A percentile compares a stretch with the other conserved stretches of the same genome.
These are phyloP conservation scores for Oxyria digyna DNA, from an alignment of 148 eudicot species.

Conservation along the genomic window DNA sequence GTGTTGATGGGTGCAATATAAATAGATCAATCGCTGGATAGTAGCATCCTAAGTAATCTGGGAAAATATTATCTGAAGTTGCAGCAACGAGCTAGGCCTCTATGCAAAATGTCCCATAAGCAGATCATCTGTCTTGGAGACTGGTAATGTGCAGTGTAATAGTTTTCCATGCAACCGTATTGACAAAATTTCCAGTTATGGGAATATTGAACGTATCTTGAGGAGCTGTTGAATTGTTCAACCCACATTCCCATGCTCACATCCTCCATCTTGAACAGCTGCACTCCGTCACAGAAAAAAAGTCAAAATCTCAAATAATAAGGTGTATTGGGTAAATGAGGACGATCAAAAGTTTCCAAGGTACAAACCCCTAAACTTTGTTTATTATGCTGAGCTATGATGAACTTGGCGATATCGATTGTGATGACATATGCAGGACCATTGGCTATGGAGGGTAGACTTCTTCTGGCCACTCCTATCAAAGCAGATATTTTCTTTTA, in stretches of 20 bases:
- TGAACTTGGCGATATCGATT: slow-evolving; percentile 51
- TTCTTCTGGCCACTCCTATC: slow-evolving; percentile 93
- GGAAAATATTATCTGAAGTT: slow-evolving; percentile 34
- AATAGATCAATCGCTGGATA: too few species aligned
- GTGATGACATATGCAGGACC: slow-evolving; percentile 89
- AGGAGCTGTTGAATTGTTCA: slow-evolving; percentile 78
- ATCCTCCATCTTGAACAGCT: slow-evolving; percentile 98
- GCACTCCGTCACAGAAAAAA: too few species aligned
- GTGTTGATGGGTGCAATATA: background rate
- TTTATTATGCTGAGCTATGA: slow-evolving; percentile 46
- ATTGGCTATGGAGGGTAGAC: slow-evolving; percentile 93
- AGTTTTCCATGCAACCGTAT: slow-evolving; percentile 81
- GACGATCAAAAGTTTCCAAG: background rate
- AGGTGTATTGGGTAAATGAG: background rate
- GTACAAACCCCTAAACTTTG: slow-evolving; percentile 60
- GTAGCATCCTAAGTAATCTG: too few species aligned
- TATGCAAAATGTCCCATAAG: slow-evolving; percentile 62
- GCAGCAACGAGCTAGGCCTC: slow-evolving; percentile 75
- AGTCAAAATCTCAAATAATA: too few species aligned
- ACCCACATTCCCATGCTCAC: slow-evolving; percentile 99
- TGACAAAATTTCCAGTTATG: slow-evolving; percentile 93
- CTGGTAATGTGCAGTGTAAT: slow-evolving; percentile 91
- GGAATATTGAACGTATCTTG: slow-evolving; percentile 49
- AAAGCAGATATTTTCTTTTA: slow-evolving; percentile 9
- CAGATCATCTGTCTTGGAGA: slow-evolving; percentile 91